These are phyloP conservation scores for Solanum sparsipilum DNA, from an alignment of 257 asterid genomes.

Conservation along the genomic window DNA sequence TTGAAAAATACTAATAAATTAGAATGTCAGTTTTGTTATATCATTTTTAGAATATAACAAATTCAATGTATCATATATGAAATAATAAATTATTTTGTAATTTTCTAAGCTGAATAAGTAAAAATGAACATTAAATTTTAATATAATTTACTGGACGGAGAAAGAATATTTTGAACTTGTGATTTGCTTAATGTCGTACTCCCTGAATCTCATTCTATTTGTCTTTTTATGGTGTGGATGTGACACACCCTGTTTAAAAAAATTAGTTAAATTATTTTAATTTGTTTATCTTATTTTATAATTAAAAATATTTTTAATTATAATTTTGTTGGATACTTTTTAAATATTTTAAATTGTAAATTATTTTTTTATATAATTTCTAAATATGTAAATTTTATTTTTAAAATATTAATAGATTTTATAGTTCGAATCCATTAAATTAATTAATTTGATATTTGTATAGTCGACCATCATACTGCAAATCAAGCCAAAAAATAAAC, in stretches of 20 bases:
- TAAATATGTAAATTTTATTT: neutral
- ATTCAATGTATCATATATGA: rapidly evolving
- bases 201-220: neutral
- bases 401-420: neutral
- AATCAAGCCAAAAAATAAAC: neutral
- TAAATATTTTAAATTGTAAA: too few species aligned
- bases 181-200: neutral
- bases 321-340: too few species aligned
- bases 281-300: neutral
- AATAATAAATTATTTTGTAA: too few species aligned
- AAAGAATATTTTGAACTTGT: neutral
- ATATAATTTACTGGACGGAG: neutral
- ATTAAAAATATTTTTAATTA: too few species aligned
- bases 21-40: too few species aligned
- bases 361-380: neutral
- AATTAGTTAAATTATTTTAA: neutral
- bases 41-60: neutral
- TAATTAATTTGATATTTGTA: neutral
- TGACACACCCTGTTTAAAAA: neutral
- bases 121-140: neutral
- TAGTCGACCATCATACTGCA: neutral
- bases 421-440: neutral
- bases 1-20: too few species aligned
- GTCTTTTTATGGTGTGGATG: neutral
- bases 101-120: neutral